These are phyloP conservation scores for Pestalotiopsis sp. DNA, from an alignment of 2,329 filamentous ascomycete species.

Conservation along the genomic window DNA sequence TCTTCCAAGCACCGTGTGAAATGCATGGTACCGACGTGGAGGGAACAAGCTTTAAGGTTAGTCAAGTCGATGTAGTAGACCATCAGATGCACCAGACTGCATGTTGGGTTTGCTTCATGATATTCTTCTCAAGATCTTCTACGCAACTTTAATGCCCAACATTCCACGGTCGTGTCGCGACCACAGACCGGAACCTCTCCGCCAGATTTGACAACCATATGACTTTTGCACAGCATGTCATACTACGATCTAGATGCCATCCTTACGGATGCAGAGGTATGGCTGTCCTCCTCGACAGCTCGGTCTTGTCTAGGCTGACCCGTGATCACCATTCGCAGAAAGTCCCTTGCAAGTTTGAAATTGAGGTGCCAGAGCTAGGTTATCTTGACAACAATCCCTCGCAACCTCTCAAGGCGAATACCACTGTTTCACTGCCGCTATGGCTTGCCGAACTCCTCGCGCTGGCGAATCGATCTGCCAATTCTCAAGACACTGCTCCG, in stretches of 20 bases:
- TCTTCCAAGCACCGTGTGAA: too few species aligned
- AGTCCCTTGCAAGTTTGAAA: slow-evolving; percentile 92
- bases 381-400: slow-evolving; percentile 83
- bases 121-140: too few species aligned
- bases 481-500: slow-evolving; percentile 48
- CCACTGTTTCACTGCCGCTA: slow-evolving; percentile 80
- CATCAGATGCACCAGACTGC: too few species aligned
- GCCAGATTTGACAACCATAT: not conserved
- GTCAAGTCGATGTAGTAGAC: too few species aligned
- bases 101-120: too few species aligned
- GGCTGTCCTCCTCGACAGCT: not conserved
- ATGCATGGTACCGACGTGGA: too few species aligned
- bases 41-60: too few species aligned
- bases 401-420: slow-evolving; percentile 75
- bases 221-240: slow-evolving; percentile 51
- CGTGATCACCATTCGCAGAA: slow-evolving; percentile 58
- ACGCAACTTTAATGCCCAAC: too few species aligned
- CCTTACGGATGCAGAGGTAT: slow-evolving; percentile 80
- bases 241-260: slow-evolving; percentile 88
- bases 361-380: slow-evolving; percentile 84
- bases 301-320: slow-evolving; percentile 15
- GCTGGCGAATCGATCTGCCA: slow-evolving; percentile 54
- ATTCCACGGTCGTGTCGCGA: not conserved
- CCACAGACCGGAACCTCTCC: not conserved
- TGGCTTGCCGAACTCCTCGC: slow-evolving; percentile 97